Evolutionary conservation across 2,329 filamentous ascomycete genomes (phyloP), one percentile per base, ranked within the genome.

Genomic region (Fusarium sp.): DNA sequence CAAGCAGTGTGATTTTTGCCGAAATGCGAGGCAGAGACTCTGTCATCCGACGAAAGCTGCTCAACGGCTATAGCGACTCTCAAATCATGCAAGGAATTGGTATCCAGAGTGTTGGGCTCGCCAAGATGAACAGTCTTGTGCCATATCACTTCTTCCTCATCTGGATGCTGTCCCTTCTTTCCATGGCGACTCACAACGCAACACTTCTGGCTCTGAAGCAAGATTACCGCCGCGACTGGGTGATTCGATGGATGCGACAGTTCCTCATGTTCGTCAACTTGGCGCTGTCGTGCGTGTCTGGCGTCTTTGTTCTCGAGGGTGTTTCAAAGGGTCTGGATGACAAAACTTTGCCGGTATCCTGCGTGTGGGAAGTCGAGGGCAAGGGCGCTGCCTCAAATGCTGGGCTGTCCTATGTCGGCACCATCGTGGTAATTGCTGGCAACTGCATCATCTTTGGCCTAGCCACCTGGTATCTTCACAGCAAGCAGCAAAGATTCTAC

Each of bases 101-200:
- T n/a, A 87, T 92, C 58, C 89, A 92, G 75, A 83, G 82, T 70
- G 83, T 92, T 24, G 90, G 86, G 0, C 83, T 92, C 2, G 86
- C 86, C 7, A 88, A 89, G 73, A 85, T 87, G 74, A 78, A 84
- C 44, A 81, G 81, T 8, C 84, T 92, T 75, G 84, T 89, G 0
- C 85, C 88, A 0, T 92, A 92, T 75, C 89, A 92, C 78, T 91
- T 92, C 80, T 91, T 91, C 80, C 84, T 91, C 56, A 86, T 92
- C 68, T 92, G 89, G 89, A 89, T 91, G 80, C 80, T 92, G 3
- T 88, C 87, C 0, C 78, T 91, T 15, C 81, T 92, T 10, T 88
- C 88, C 18, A 91, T 88, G 67, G 87, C 88, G 2, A 90, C 89
- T 5, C 89, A 92, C 76, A 89, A 91, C 61, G 84, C 87, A 7